Evolutionary conservation across 2,329 filamentous ascomycete species (phyloP).

Genomic region (Monosporascus sp.): DNA sequence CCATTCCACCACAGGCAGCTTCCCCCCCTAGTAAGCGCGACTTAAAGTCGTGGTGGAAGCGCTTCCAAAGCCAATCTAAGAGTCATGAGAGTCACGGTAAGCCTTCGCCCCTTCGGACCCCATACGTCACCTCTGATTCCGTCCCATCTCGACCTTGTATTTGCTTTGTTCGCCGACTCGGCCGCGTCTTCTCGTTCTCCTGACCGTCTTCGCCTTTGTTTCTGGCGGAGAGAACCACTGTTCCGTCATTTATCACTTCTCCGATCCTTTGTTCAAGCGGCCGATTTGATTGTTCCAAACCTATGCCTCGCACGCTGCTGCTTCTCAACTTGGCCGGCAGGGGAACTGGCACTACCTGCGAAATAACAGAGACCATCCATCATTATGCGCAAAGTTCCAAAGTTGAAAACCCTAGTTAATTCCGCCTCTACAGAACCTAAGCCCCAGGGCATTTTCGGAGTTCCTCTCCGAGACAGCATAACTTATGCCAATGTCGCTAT

Average conservation of each 20-base stretch:
- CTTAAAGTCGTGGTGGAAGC: conserved; percentile 95
- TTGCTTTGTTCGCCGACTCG: not conserved
- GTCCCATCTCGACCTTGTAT: not conserved
- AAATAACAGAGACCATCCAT: not conserved
- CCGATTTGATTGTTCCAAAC: no score
- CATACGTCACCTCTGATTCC: conserved; percentile 4
- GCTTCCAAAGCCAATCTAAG: conserved; percentile 70
- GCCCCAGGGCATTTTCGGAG: conserved; percentile 81
- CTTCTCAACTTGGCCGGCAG: no score
- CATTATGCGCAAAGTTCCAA: conserved; percentile 11
- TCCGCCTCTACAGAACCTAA: conserved; percentile 34
- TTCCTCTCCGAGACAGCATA: conserved; percentile 90
- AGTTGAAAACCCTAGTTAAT: conserved; percentile 16
- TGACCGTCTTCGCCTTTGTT: not conserved
- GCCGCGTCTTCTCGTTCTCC: not conserved
- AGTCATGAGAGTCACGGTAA: conserved; percentile 53
- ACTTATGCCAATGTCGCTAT: conserved; percentile 98
- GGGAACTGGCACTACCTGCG: not conserved
- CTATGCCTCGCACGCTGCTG: no score
- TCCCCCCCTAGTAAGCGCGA: conserved; percentile 82
- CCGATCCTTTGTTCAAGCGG: no score
- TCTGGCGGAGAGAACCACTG: not conserved
- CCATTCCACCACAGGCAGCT: conserved; percentile 34
- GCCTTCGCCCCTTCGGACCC: conserved; percentile 26
- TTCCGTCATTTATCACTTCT: not conserved